These are phyloP conservation scores for Paecilomyces sp. DNA, from an alignment of 2,329 filamentous ascomycete species.

Conservation along the genomic window DNA sequence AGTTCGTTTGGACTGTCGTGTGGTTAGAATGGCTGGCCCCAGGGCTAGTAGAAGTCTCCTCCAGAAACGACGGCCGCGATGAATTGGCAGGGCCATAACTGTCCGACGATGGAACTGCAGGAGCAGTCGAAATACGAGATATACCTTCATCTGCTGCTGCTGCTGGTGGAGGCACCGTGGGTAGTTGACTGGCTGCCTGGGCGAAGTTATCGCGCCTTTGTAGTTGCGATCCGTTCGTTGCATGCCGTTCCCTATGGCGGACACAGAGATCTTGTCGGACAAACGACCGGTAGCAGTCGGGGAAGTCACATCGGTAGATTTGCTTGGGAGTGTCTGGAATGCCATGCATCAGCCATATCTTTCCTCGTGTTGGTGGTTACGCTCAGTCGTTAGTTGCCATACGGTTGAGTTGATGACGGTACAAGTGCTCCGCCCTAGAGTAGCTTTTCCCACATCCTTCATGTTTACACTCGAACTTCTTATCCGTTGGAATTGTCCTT, in stretches of 20 bases:
- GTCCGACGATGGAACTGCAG: constrained; percentile 6
- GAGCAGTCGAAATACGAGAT: constrained; percentile 8
- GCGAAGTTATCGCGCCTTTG: constrained; percentile 43
- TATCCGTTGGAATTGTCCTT: constrained; percentile 34
- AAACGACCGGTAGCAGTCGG: constrained; percentile 82
- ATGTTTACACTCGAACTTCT: constrained; percentile 70
- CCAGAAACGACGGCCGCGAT: not conserved
- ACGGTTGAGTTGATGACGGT: constrained; percentile 94
- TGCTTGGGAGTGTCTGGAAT: constrained; percentile 77
- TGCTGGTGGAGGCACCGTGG: constrained; percentile 10
- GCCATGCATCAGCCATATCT: constrained; percentile 5
- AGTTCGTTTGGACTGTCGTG: not conserved
- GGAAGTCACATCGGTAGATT: constrained; percentile 89
- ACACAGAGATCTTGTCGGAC: constrained; percentile 90
- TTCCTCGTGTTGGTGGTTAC: not conserved
- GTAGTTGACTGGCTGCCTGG: constrained; percentile 18
- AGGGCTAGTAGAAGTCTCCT: not conserved
- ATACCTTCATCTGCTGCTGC: constrained; percentile 15
- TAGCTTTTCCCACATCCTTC: constrained; percentile 93
- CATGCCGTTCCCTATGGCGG: constrained; percentile 73
- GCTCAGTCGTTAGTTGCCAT: constrained; percentile 24
- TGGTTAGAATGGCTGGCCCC: not conserved
- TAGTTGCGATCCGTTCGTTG: constrained; percentile 50
- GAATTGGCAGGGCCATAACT: not conserved
- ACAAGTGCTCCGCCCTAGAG: constrained; percentile 91